Evolutionary conservation across 2,329 filamentous ascomycete genomes (phyloP).

Genomic region (Myriosclerotinia duriaeana): DNA sequence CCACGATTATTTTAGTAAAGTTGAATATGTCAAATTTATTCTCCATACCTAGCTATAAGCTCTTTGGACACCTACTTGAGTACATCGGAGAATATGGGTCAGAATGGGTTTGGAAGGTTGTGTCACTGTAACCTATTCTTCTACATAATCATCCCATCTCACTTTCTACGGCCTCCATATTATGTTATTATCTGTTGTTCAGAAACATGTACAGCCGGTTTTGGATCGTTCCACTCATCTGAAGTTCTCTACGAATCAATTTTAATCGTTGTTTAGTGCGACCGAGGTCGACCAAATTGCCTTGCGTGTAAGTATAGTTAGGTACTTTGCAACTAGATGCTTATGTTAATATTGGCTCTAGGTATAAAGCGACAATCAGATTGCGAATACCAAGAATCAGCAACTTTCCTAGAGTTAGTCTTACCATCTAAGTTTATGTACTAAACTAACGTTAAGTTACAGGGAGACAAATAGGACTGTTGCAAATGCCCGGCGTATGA

Average conservation of each 20-base stretch:
- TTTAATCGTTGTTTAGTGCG: slow-evolving; percentile 55
- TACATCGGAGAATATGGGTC: background rate
- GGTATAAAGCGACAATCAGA: slow-evolving; percentile 75
- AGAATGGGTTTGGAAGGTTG: background rate
- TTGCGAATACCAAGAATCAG: slow-evolving; percentile 74
- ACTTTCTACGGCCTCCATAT: no score
- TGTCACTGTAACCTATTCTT: background rate
- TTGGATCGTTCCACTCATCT: background rate
- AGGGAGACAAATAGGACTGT: slow-evolving; percentile 59
- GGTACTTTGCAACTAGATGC: slow-evolving; percentile 12
- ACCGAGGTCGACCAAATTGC: slow-evolving; percentile 69
- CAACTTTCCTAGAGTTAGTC: slow-evolving; percentile 72
- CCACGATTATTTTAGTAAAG: background rate
- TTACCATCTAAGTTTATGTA: background rate
- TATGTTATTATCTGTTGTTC: background rate
- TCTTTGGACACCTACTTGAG: background rate
- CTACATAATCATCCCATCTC: background rate
- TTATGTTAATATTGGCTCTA: slow-evolving; percentile 40
- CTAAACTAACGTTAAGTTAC: slow-evolving; percentile 12
- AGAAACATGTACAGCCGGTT: no score
- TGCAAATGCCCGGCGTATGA: slow-evolving; percentile 55
- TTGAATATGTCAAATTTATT: background rate
- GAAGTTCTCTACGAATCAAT: background rate
- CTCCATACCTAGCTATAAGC: background rate
- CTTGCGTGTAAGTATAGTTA: slow-evolving; percentile 55